Evolutionary conservation across 495 filamentous ascomycete genomes (phyloP).

Genomic region (Lasiosphaeris hirsuta): DNA sequence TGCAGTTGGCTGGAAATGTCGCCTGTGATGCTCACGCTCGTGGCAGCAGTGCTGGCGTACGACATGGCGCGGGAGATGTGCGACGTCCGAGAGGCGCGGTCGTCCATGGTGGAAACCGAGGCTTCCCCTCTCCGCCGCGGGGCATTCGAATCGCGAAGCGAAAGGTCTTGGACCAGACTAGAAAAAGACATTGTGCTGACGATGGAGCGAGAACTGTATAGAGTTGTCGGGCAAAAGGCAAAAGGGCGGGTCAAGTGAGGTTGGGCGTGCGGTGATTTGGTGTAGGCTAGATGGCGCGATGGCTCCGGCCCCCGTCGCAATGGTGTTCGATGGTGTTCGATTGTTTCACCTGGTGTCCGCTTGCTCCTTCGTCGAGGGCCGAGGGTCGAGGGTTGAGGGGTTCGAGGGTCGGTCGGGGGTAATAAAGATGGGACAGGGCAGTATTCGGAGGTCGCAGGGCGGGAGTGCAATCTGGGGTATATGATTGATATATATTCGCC

Average conservation of each 20-base stretch:
- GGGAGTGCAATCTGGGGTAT: no score
- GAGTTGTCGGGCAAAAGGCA: no score
- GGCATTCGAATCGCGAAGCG: slow-evolving; percentile 56
- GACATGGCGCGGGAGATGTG: slow-evolving; percentile 72
- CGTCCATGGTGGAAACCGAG: slow-evolving; percentile 52
- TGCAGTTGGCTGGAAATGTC: slow-evolving; percentile 95
- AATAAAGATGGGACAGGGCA: no score
- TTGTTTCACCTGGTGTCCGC: no score
- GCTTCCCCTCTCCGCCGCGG: slow-evolving; percentile 40
- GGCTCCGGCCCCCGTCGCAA: background rate
- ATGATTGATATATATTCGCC: no score
- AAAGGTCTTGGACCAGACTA: slow-evolving; percentile 80
- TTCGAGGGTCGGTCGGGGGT: no score
- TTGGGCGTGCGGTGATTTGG: slow-evolving; percentile 1
- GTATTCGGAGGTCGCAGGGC: no score
- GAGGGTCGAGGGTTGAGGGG: no score
- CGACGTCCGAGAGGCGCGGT: slow-evolving; percentile 53
- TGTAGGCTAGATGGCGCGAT: background rate
- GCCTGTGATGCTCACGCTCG: slow-evolving; percentile 86
- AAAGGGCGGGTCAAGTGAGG: no score
- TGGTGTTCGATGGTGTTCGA: background rate
- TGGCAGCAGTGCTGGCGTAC: slow-evolving; percentile 85
- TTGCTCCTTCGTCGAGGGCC: no score
- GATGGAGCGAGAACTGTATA: background rate
- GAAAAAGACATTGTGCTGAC: slow-evolving; percentile 77